phyloP scores from a whole-genome alignment of 352 stramenopile genomes.

The Phytopythium litorale region DNA sequence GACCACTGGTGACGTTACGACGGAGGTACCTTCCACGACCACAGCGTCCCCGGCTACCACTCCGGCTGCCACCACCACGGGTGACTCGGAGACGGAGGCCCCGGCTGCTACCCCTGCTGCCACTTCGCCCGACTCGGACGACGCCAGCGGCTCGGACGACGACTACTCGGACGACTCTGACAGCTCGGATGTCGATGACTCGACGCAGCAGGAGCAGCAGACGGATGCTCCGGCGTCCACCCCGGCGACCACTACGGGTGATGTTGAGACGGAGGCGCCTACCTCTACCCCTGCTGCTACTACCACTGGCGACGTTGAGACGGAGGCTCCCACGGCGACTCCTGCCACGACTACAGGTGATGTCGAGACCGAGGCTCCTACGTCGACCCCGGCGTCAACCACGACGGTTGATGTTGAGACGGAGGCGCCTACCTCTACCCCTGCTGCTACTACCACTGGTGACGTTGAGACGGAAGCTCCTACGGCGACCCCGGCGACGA shows the following conservation, averaged over 20 bases:
- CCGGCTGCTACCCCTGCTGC: slow-evolving; percentile 4
- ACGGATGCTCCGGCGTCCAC: slow-evolving; percentile 17
- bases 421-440: slow-evolving; percentile 8
- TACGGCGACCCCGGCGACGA: slow-evolving; percentile 2
- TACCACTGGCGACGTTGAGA: background rate
- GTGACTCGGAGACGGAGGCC: background rate
- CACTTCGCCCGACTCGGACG: slow-evolving; percentile 11
- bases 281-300: slow-evolving; percentile 2
- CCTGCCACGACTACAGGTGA: slow-evolving; percentile 5
- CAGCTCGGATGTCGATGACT: background rate
- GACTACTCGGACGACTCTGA: background rate
- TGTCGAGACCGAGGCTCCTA: slow-evolving; percentile 11
- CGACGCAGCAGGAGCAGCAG: slow-evolving; percentile 7
- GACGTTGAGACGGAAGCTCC: slow-evolving; percentile 11
- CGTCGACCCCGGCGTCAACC: slow-evolving; percentile 5
- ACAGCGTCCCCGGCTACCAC: background rate
- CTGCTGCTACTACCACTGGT: background rate
- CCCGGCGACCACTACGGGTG: background rate
- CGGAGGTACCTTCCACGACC: background rate
- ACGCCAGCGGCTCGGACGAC: slow-evolving; percentile 9
- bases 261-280: slow-evolving; percentile 11
- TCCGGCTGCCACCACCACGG: slow-evolving; percentile 7
- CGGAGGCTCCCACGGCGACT: slow-evolving; percentile 3
- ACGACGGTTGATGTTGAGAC: background rate
- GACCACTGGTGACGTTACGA: background rate